Evolutionary conservation across 2,329 filamentous ascomycete genomes (phyloP), one percentile per base, ranked within the genome.

Genomic region (Dothideomycetidae sp.): DNA sequence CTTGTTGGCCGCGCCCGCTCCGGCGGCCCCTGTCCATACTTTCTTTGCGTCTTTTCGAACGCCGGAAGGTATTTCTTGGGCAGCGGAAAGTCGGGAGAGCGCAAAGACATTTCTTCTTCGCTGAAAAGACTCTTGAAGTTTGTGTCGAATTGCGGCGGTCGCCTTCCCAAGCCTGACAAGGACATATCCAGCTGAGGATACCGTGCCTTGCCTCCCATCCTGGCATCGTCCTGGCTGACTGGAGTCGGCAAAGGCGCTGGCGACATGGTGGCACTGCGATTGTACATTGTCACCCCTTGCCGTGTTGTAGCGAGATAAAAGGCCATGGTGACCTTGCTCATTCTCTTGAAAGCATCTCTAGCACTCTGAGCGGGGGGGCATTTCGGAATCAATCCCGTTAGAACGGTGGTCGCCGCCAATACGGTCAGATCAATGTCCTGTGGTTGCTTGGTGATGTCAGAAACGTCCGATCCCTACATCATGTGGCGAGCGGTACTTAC

Each of bases 381-480:
- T 56, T 93, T 93, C 47, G 92, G 82, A 46, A 92, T 86, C 44
- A 96, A 68, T 53, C 94, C 90, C 4, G 76, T 79, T 30, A 96
- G 76, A 5, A 96, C 85, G 2, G 88, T 94, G 33, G 84, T 94
- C 14, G 86, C 88, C 5, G 86, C 84, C 33, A 94, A 67, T 5
- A 96, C 82, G 1, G 88, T 96, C 50, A 93, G 93, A 55, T 96
- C 88, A n/a, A 96, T 85, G 55, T 96, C 88, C 51, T 96, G 86
- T 62, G 93, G 80, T 5, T 80, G 82, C 67, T 70, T 26, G 7
- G 35, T 48, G 43, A 29, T 17, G 18, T 36, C 19, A 36, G 18
- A 13, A 18, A 5, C 12, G 11, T 36, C 32, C 38, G 4, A 15
- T 16, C 37, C 5, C 10, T 4, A 5, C 31, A 29, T 29, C 14